These are phyloP conservation scores for Didymella pomorum DNA, from an alignment of 2,329 filamentous ascomycete species.

Conservation along the genomic window DNA sequence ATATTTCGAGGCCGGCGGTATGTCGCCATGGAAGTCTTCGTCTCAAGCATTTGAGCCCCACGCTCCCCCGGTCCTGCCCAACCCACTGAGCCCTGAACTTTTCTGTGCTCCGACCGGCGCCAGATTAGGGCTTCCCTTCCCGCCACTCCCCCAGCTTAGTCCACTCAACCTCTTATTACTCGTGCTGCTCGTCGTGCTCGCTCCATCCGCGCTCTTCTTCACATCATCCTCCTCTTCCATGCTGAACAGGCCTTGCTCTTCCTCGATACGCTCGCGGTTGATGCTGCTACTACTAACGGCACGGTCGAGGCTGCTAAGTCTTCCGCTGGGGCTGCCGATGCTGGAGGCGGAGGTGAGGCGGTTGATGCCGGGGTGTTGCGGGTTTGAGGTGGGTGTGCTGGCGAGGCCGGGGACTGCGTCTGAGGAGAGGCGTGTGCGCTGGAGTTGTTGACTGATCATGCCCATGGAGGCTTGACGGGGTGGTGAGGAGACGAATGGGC, in stretches of 20 bases:
- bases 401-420: conserved; percentile 29
- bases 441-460: conserved; percentile 67
- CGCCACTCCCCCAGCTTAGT: conserved; percentile 48
- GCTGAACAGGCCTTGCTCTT: conserved; percentile 54
- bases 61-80: conserved; percentile 30
- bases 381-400: conserved; percentile 32
- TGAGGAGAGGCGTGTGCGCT: conserved; percentile 53
- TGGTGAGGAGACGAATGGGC: conserved; percentile 63
- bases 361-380: conserved; percentile 73
- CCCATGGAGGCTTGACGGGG: conserved; percentile 66
- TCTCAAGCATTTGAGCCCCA: conserved; percentile 21
- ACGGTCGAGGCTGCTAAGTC: conserved; percentile 46
- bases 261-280: conserved; percentile 52
- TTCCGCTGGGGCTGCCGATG: conserved; percentile 41
- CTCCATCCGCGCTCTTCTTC: conserved; percentile 44
- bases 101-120: conserved; percentile 47
- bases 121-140: conserved; percentile 47
- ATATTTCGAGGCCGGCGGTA: too few relatives aligned
- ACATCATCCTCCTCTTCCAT: conserved; percentile 54
- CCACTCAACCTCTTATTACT: conserved; percentile 50
- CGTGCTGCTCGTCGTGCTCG: conserved; percentile 42
- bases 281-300: conserved; percentile 53
- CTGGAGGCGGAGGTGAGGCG: conserved; percentile 46
- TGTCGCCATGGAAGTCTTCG: too few relatives aligned
- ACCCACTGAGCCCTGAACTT: conserved; percentile 28